phyloP scores from a whole-genome alignment of 176 grass and related monocot species.

The Chrysopogon serrulatus region DNA sequence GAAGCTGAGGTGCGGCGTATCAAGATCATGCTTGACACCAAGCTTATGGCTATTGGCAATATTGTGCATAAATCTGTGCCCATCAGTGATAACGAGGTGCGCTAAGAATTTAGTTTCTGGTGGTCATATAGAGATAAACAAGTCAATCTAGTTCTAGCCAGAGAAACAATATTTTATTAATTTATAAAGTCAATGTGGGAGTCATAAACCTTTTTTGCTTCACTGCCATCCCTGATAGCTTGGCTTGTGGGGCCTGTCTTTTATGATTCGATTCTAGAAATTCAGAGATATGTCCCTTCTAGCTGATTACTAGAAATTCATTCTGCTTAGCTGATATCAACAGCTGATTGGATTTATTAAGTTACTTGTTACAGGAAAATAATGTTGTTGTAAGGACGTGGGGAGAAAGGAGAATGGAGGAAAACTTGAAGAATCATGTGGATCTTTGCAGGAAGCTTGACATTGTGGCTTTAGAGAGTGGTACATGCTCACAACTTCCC shows the following conservation, averaged over 20 bases:
- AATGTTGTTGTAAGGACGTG: slow-evolving; percentile 66
- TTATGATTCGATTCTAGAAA: not conserved
- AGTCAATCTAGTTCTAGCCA: not conserved
- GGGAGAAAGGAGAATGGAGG: slow-evolving; percentile 61
- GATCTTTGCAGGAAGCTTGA: slow-evolving; percentile 79
- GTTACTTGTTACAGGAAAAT: slow-evolving; percentile 39
- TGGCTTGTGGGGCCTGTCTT: not conserved
- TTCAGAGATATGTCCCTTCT: too few species aligned
- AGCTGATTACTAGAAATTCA: not conserved
- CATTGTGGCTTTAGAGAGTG: slow-evolving; percentile 71
- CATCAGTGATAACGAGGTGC: slow-evolving; percentile 57
- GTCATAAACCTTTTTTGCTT: not conserved
- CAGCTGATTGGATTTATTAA: not conserved
- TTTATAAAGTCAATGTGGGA: not conserved
- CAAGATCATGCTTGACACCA: slow-evolving; percentile 55
- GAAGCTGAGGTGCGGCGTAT: slow-evolving; percentile 67
- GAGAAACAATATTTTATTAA: not conserved
- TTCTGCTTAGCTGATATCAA: slow-evolving; percentile 12
- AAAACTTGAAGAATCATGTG: slow-evolving; percentile 75
- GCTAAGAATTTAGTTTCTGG: not conserved
- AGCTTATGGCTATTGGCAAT: slow-evolving; percentile 63
- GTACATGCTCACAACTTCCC: slow-evolving; percentile 18
- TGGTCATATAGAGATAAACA: not conserved
- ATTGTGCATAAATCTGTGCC: slow-evolving; percentile 74
- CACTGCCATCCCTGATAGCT: not conserved